Evolutionary conservation across 371 early-diverging fungal genomes (phyloP).

Genomic region (Mortierella sp.): DNA sequence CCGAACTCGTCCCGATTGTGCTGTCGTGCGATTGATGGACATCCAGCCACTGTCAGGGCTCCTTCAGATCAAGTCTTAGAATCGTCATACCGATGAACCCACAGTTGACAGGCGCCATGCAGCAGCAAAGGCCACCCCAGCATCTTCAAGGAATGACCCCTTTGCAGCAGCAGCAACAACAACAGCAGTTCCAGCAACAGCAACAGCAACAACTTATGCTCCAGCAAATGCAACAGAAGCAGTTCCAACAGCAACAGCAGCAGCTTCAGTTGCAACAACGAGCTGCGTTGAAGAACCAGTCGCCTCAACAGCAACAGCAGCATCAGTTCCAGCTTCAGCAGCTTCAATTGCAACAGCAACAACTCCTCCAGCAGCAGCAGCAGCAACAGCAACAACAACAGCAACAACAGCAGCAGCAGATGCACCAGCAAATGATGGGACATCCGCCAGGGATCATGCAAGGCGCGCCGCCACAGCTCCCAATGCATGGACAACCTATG

Average conservation of each 20-base stretch:
- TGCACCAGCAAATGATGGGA: conserved; percentile 34
- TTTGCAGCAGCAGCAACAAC: conserved; percentile 26
- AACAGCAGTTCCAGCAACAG: conserved; percentile 36
- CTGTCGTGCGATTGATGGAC: conserved; percentile 6
- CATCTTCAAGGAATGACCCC: conserved; percentile 15
- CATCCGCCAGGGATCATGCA: conserved; percentile 21
- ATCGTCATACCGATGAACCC: neutral
- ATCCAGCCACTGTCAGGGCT: neutral
- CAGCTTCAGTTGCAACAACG: conserved; percentile 27
- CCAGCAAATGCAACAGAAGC: conserved; percentile 30
- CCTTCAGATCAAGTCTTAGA: neutral
- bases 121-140: conserved; percentile 12
- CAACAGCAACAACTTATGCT: conserved; percentile 24
- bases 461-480: conserved; percentile 5
- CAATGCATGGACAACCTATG: conserved; percentile 26
- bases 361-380: conserved; percentile 1
- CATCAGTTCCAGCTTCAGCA: conserved; percentile 27
- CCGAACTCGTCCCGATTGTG: neutral
- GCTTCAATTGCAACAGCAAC: conserved; percentile 13
- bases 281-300: conserved; percentile 15
- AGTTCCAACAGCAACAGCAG: conserved; percentile 26
- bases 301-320: conserved; percentile 33
- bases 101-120: conserved; percentile 5
- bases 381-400: conserved; percentile 42
- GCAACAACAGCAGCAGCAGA: conserved; percentile 29